A percentile compares a stretch with the other conserved stretches of the same genome.
Evolutionary conservation across 495 filamentous ascomycete species (phyloP).

Genomic region (Penicillium pulvis): DNA sequence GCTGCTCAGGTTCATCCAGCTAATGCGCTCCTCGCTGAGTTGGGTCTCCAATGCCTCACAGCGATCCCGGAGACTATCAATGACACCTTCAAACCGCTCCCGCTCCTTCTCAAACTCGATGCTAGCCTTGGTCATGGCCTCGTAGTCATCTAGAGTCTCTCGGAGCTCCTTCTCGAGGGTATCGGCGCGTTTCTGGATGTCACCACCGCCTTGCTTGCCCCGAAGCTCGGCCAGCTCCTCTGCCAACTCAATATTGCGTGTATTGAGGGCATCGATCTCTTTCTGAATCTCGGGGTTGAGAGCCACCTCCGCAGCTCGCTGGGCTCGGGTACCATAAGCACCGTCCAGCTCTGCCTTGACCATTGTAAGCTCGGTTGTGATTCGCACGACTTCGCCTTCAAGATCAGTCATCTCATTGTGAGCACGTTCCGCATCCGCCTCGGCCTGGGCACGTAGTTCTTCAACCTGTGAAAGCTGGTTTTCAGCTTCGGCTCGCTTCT

Average conservation of each 20-base stretch:
- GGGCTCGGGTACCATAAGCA: constrained; percentile 77
- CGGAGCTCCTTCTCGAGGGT: constrained; percentile 76
- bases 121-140: constrained; percentile 80
- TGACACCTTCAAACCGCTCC: constrained; percentile 70
- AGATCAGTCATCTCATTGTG: constrained; percentile 68
- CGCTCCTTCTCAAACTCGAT: constrained; percentile 88
- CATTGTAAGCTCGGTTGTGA: constrained; percentile 90
- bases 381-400: constrained; percentile 78
- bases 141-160: constrained; percentile 81
- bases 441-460: constrained; percentile 31
- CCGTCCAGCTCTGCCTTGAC: constrained; percentile 93
- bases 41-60: constrained; percentile 67
- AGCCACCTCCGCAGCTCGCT: constrained; percentile 77
- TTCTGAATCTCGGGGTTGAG: constrained; percentile 64
- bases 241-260: constrained; percentile 58
- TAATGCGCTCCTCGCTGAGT: constrained; percentile 71
- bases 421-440: constrained; percentile 54
- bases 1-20: constrained; percentile 66
- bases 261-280: constrained; percentile 66
- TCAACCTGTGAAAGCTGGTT: constrained; percentile 3
- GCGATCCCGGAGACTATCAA: constrained; percentile 70
- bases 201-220: constrained; percentile 41
- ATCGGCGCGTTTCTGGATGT: constrained; percentile 59
- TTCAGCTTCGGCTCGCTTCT: not conserved
- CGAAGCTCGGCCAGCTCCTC: constrained; percentile 60